Evolutionary conservation across 768 basidiomycete genomes (phyloP).

Genomic region (Lactifluus hygrophoroides): DNA sequence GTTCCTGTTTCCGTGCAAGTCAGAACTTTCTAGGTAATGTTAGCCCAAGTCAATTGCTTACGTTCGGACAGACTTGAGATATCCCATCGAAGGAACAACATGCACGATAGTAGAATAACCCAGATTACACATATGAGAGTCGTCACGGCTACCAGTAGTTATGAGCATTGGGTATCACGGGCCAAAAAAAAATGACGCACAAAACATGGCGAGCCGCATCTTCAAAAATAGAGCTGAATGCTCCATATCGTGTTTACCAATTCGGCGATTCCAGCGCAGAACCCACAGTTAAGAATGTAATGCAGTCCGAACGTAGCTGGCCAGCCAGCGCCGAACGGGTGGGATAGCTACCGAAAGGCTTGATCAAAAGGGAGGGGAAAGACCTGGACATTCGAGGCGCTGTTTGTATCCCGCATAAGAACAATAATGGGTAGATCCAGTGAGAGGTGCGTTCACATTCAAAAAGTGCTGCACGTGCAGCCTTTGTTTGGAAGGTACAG

Average conservation of each 20-base stretch:
- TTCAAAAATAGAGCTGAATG: conserved; percentile 22
- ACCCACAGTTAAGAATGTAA: not conserved
- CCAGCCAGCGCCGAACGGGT: conserved; percentile 13
- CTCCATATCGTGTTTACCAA: conserved; percentile 18
- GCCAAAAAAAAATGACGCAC: conserved; percentile 19
- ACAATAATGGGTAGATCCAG: not conserved
- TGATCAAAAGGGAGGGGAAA: not conserved
- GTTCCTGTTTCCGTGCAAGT: conserved; percentile 28
- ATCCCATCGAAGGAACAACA: conserved; percentile 40
- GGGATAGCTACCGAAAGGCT: not conserved
- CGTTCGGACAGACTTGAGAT: conserved; percentile 37
- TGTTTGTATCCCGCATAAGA: not conserved
- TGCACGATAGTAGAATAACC: conserved; percentile 39
- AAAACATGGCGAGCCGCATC: conserved; percentile 22
- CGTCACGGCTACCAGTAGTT: conserved; percentile 31
- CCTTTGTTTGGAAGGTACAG: not conserved
- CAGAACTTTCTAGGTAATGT: not conserved
- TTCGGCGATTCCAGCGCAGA: not conserved
- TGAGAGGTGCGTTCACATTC: not conserved
- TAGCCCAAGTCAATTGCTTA: conserved; percentile 26
- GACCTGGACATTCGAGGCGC: not conserved
- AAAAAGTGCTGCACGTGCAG: too few relatives aligned
- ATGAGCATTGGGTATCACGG: not conserved
- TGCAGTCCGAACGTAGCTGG: conserved; percentile 5
- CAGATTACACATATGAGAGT: conserved; percentile 40